Evolutionary conservation across 2,329 filamentous ascomycete species (phyloP).

Genomic region (Arthrinium puccinioides): DNA sequence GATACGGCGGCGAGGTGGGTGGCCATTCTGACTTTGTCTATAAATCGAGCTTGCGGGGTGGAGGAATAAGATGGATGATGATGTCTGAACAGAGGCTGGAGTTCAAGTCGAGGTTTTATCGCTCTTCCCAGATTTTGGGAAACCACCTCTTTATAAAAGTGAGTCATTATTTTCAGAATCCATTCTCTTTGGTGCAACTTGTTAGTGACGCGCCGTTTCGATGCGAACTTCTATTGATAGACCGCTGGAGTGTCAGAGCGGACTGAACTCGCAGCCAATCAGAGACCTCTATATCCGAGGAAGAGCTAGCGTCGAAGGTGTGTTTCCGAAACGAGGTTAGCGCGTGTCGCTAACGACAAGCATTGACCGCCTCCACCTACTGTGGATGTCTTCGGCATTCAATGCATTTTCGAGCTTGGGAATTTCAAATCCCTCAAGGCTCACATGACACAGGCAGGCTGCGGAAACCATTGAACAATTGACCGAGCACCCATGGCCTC

Average conservation of each 20-base stretch:
- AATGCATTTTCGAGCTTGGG: neutral
- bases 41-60: neutral
- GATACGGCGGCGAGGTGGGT: constrained; percentile 34
- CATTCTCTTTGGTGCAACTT: too few species aligned
- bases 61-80: too few species aligned
- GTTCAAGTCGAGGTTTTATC: neutral
- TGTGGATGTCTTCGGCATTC: neutral
- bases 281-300: constrained; percentile 7
- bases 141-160: too few species aligned
- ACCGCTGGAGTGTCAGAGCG: too few species aligned
- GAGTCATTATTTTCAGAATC: too few species aligned
- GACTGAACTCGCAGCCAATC: constrained; percentile 8
- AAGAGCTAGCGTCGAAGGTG: constrained; percentile 6
- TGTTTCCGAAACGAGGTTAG: constrained; percentile 8
- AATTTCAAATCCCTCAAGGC: neutral
- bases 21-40: constrained; percentile 14
- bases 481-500: neutral
- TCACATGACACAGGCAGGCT: neutral
- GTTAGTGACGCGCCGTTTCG: too few species aligned
- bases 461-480: neutral
- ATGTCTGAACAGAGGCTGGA: neutral
- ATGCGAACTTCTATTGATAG: too few species aligned
- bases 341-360: neutral
- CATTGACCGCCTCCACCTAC: neutral
- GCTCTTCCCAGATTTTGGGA: too few species aligned